phyloP scores from a whole-genome alignment of 768 basidiomycete species.

The Mycena epipterygia region DNA sequence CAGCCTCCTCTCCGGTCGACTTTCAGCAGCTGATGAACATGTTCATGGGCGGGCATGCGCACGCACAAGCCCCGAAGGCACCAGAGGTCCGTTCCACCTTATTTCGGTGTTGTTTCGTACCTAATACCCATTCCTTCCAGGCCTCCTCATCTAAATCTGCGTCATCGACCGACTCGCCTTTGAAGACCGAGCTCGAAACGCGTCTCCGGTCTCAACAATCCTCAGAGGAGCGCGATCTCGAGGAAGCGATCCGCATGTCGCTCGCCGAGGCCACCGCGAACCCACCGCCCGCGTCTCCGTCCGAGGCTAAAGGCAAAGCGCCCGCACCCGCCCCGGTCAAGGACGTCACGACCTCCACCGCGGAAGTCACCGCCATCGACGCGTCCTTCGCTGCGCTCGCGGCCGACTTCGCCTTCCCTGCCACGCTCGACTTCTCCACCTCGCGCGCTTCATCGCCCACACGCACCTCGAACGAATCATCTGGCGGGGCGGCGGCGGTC shows the following conservation, averaged over 20 bases:
- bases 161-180: background rate
- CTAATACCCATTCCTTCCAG: constrained; percentile 3
- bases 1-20: background rate
- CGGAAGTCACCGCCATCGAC: constrained; percentile 57
- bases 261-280: constrained; percentile 40
- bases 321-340: constrained; percentile 39
- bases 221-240: constrained; percentile 55
- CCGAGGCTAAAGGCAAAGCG: constrained; percentile 54
- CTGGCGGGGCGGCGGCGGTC: constrained; percentile 39
- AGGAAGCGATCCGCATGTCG: constrained; percentile 55
- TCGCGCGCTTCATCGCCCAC: constrained; percentile 46
- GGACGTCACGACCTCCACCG: constrained; percentile 52
- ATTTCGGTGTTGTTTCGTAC: background rate
- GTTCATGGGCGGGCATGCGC: constrained; percentile 19
- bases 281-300: constrained; percentile 20
- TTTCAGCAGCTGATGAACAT: constrained; percentile 30
- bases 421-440: constrained; percentile 56
- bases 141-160: constrained; percentile 16
- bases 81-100: constrained; percentile 22
- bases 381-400: constrained; percentile 54
- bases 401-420: constrained; percentile 55
- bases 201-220: constrained; percentile 30
- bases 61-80: background rate
- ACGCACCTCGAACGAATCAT: constrained; percentile 35
- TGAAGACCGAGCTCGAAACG: constrained; percentile 29